Evolutionary conservation across 225 moss, liverwort and hornwort species (phyloP), one percentile per base, ranked within the genome.

Genomic region (Neckera pumila): DNA sequence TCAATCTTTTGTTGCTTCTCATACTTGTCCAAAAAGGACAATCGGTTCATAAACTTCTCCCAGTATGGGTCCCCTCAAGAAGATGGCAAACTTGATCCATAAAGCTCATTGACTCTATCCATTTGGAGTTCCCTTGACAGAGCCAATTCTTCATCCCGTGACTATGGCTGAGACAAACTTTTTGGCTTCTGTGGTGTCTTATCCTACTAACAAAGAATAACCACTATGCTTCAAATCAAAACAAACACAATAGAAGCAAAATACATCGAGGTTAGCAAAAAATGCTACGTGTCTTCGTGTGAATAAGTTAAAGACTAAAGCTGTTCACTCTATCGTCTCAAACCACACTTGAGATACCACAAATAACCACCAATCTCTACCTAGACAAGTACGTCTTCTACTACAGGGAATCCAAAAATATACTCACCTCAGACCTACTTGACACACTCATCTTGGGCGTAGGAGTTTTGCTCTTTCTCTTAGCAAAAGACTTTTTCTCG

Each of bases 21-120:
- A 75, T 92, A 93, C 91, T 87, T 90, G 40, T 91, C 90, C 92
- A 94, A 89, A 31, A 94, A 94, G 17, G 88, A 22, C 43, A 92
- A 90, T 62, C 85, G 83, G 38, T 16, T 54, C 57, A 92, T 76
- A 5, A 94, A 83, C 54, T 86, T 91, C 79, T 87, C 89, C 93
- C 92, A 94, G 21, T 94, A 94, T 31, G 80, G 79, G 76, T 91
- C 87, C 42, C 90, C 38, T 74, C 90, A 85, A 76, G 92, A 51
- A 38, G 91, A 56, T 49, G 92, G 93, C 74, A 92, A 38, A 61
- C 49, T 66, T 17, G 76, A 43, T 90, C 92, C 92, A 86, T 87
- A 92, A 11, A 74, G 14, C 7, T 77, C 85, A 23, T 73, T 36
- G 6, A 67, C 88, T 12, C 90, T 84, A 53, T 92, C 94, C 78